Base-by-base conservation (phyloP, 1,284 basidiomycete species). In the Cutaneotrichosporon sp. region DNA sequence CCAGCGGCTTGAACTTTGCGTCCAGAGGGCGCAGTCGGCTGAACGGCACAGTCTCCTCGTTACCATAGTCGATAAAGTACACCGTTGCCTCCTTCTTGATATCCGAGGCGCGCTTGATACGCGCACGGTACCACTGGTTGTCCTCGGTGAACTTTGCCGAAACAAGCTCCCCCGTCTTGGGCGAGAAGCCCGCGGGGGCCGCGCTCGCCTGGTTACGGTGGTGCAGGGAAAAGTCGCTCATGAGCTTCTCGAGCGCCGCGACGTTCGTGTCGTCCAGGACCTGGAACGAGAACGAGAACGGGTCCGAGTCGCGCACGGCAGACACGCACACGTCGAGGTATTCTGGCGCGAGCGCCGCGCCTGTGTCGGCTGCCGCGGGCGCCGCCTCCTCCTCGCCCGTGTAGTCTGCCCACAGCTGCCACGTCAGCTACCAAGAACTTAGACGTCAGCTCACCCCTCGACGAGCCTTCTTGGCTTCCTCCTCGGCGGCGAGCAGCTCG, bases 291-390 rank as follows among this genome's bases (percentile, higher is more conserved):
- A 98, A 97, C 21, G 75, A 79, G 69, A 97, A 87, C n/a, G 79
- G 78, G 36, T 82, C 83, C 49, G 84, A 84, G 7, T 84, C 81
- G 49, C 89, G 84, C 41, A 96, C 83, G 67, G 97, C 90, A 50
- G 90, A 92, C 63, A 97, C 81, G 71, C 93, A 87, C 58, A 96
- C 81, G 71, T 97, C 94, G 45, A 92, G 79, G 68, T 94, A 97
- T 67, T 96, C 84, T 37, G 86, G 69, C 68, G 86, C 84, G 46
- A 90, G 76, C 23, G 88, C 81, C 8, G 78, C 78, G 13, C 74
- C 69, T 42, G 80, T 76, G 20, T 76, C 73, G 17, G 67, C 69
- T 15, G 60, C 61, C 37, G 79, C 76, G 14, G 50, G 59, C 21
- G 52, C 49, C 70, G 81, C 83, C n/a, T 13, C 52, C 36, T 51